Evolutionary conservation across 306 rosid genomes (phyloP).

Genomic region (Gillenia trifoliata): DNA sequence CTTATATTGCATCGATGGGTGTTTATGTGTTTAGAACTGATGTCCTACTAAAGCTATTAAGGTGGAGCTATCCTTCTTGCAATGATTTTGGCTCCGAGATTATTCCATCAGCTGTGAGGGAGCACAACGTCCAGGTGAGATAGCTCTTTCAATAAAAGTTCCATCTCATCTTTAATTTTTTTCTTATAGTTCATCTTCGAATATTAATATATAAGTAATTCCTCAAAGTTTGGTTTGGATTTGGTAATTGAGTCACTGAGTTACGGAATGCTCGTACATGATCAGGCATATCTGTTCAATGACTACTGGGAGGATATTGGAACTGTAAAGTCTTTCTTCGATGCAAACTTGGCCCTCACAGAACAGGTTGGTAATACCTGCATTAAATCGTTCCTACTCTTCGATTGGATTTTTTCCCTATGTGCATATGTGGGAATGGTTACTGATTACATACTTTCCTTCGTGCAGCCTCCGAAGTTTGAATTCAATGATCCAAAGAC

Average conservation of each 20-base stretch:
- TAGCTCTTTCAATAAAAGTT: neutral
- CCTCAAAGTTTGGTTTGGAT: neutral
- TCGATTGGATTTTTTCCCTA: neutral
- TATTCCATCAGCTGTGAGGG: constrained; percentile 81
- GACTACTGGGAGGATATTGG: constrained; percentile 99
- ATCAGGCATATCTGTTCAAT: constrained; percentile 86
- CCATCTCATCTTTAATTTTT: neutral
- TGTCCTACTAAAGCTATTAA: constrained; percentile 62
- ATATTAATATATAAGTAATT: neutral
- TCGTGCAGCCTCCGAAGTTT: constrained; percentile 73
- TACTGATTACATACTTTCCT: constrained; percentile 22
- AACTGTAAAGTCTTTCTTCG: constrained; percentile 85
- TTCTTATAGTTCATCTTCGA: neutral
- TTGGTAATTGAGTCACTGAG: neutral
- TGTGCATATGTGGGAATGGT: neutral
- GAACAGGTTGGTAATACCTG: constrained; percentile 53
- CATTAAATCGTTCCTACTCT: neutral
- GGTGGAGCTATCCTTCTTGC: constrained; percentile 55
- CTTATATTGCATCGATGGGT: constrained; percentile 98
- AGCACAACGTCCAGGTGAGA: constrained; percentile 87
- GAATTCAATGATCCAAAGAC: constrained; percentile 90
- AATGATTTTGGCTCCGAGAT: constrained; percentile 97
- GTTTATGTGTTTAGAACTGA: constrained; percentile 86
- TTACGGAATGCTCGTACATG: constrained; percentile 20
- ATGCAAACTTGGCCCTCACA: constrained; percentile 88